These are phyloP conservation scores for Leccinum longicurvipes DNA, from an alignment of 768 basidiomycete genomes.

Conservation along the genomic window DNA sequence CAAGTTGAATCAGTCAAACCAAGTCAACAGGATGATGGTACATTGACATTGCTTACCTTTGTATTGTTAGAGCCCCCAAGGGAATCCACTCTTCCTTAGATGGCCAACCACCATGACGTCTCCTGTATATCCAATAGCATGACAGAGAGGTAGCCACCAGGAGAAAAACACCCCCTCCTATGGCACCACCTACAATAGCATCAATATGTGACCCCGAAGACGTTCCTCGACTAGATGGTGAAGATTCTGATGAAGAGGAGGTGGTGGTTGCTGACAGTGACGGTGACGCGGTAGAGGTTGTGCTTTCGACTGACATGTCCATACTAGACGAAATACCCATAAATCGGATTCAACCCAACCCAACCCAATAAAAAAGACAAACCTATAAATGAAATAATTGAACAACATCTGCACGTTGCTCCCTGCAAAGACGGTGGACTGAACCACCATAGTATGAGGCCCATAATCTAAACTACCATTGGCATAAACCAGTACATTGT, in stretches of 20 bases:
- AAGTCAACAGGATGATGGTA: neutral
- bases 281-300: neutral
- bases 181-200: slow-evolving; percentile 5
- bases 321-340: slow-evolving; percentile 1
- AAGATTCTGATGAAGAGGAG: neutral
- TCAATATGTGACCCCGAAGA: neutral
- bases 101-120: neutral
- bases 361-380: neutral
- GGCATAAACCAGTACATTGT: slow-evolving; percentile 14
- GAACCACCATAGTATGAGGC: slow-evolving; percentile 8
- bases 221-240: neutral
- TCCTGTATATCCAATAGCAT: neutral
- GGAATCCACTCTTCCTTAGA: neutral
- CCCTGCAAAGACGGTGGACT: neutral
- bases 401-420: slow-evolving; percentile 9
- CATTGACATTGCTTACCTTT: neutral
- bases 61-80: neutral
- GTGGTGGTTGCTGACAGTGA: neutral
- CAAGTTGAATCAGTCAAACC: neutral
- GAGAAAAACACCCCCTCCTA: neutral
- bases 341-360: neutral
- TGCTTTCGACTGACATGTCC: neutral
- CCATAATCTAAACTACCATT: slow-evolving; percentile 4
- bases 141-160: neutral
- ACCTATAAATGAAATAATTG: slow-evolving; percentile 21